Base-by-base conservation (phyloP, 371 early-diverging fungal species). In the Mucor mucedo region DNA sequence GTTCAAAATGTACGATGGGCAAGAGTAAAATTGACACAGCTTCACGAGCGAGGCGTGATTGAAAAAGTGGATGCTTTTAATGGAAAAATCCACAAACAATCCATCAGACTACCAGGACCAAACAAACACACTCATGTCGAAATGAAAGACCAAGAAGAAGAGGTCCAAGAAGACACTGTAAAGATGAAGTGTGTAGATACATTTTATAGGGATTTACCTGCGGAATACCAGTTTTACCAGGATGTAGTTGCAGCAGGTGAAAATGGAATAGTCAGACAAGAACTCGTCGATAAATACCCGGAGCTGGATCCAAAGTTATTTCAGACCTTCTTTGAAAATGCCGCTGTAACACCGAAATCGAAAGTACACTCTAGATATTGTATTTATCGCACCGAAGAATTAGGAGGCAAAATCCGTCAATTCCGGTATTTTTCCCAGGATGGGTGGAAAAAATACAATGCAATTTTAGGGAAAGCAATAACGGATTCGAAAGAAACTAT, bases 41-140 rank as follows among this genome's bases (percentile, higher is more conserved):
- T 68, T 30, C 63, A 62, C 49, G 11, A 63, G 10, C 59, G 49
- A 30, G 63, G 63, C 13, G 30, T 40, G 8, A 29, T 68, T 3
- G 68, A 68, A 48, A 62, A 59, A 27, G 41, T 69, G 29, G 49
- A 41, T 27, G 69, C 69, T 1, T 44, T 9, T 13, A 60, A 69
- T 45, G 69, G 69, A 29, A 60, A 56, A 29, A 41, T n/a, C 4
- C 1, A 27, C 21, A 47, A 32, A 5, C 41, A 11, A 8, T 55
- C 30, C 2, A 47, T 66, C n/a, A 13, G 60, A 29, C 52, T 60
- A 2, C 11, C 7, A 3, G 5, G 39, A 27, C 40, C 39, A 29
- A 42, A 9, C 1, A 10, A 41, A 42, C 2, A 6, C 1, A 35
- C n/a, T 9, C 29, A 29, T 5, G 42, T 5, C 2, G 40, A n/a